phyloP scores from a whole-genome alignment of 371 early-diverging fungal genomes.

The Coelomomyces lativittatus region DNA sequence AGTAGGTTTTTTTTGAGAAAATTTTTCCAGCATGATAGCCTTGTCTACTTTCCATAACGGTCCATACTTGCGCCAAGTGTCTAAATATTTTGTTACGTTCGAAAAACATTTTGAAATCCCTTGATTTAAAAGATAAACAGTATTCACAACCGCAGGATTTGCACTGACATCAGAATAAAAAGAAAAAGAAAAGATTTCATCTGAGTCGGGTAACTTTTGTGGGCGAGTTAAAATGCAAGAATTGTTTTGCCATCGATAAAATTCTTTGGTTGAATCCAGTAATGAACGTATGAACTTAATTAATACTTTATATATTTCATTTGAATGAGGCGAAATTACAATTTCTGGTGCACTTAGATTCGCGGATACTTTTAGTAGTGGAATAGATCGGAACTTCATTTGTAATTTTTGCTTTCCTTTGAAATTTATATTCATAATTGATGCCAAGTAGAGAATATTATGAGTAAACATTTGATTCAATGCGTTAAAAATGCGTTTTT shows the following conservation, averaged over 20 bases:
- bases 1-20: constrained; percentile 34
- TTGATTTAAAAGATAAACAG: constrained; percentile 14
- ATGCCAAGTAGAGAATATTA: constrained; percentile 20
- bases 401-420: constrained; percentile 1
- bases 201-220: constrained; percentile 19
- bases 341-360: constrained; percentile 37
- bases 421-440: constrained; percentile 2
- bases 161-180: constrained; percentile 24
- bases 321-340: constrained; percentile 21
- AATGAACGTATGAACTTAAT: constrained; percentile 28
- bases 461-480: constrained; percentile 30
- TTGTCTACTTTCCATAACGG: constrained; percentile 48
- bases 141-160: constrained; percentile 12
- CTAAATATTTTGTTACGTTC: constrained; percentile 21
- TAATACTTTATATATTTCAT: constrained; percentile 34
- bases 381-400: constrained; percentile 2
- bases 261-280: constrained; percentile 30
- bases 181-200: constrained; percentile 26
- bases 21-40: constrained; percentile 36
- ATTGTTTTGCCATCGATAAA: constrained; percentile 37
- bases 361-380: constrained; percentile 30
- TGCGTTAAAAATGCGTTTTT: constrained; percentile 18
- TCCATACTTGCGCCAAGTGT: constrained; percentile 33
- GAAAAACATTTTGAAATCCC: constrained; percentile 21
- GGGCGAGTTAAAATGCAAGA: constrained; percentile 34